Percentiles rank a stretch among this genome's conserved stretches.
Evolutionary conservation across 371 early-diverging fungal species (phyloP).

Genomic region (Saksenaea vasiformis): DNA sequence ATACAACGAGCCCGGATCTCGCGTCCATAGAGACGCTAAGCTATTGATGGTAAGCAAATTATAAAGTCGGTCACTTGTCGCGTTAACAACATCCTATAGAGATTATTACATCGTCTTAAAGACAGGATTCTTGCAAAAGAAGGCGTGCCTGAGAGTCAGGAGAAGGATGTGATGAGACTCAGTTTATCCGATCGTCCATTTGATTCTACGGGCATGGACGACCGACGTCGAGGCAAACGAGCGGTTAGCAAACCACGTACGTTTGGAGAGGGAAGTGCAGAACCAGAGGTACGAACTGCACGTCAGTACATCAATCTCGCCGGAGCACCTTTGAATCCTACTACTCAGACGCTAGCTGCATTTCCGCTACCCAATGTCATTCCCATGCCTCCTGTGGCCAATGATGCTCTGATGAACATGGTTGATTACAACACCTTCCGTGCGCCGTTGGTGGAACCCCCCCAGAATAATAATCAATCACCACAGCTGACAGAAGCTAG

Average conservation of each 20-base stretch:
- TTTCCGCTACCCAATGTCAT: background rate
- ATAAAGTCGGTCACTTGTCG: no score
- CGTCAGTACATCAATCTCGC: background rate
- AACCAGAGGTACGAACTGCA: constrained; percentile 5
- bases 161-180: constrained; percentile 32
- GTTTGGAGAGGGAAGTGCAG: constrained; percentile 13
- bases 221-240: constrained; percentile 30
- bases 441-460: background rate
- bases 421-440: background rate
- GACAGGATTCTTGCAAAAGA: constrained; percentile 34
- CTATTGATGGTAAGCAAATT: constrained; percentile 43
- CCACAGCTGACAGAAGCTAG: constrained; percentile 3
- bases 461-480: constrained; percentile 3
- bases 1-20: constrained; percentile 75
- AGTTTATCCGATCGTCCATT: constrained; percentile 26
- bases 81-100: constrained; percentile 24
- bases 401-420: background rate
- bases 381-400: background rate
- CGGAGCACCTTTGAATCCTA: background rate
- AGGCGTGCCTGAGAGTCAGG: constrained; percentile 38
- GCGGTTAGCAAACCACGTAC: constrained; percentile 20
- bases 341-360: background rate
- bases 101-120: constrained; percentile 45
- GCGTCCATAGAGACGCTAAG: constrained; percentile 70
- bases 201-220: constrained; percentile 34